Evolutionary conservation across 305 asterid species (phyloP).

Genomic region (Solanum hybrid): DNA sequence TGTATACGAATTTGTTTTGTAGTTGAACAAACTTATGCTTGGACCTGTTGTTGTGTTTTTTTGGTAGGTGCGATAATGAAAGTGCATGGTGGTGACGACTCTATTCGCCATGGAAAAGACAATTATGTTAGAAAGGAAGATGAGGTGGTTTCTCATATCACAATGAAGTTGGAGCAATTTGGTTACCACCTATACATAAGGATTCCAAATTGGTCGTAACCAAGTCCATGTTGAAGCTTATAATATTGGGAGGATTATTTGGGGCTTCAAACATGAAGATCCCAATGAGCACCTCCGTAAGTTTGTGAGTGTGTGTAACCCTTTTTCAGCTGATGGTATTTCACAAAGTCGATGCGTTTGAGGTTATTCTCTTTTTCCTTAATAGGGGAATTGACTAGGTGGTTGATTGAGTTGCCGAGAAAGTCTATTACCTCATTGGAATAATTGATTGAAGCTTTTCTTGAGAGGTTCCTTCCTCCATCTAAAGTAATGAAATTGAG

Average conservation of each 20-base stretch:
- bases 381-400: not conserved
- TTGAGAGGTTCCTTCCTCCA: not conserved
- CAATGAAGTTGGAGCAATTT: not conserved
- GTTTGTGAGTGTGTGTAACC: not conserved
- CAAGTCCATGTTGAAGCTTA: not conserved
- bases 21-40: no score
- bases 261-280: not conserved
- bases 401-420: not conserved
- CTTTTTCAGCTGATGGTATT: not conserved
- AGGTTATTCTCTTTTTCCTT: not conserved
- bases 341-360: not conserved
- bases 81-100: no score
- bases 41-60: no score
- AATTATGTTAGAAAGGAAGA: no score
- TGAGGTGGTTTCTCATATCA: no score
- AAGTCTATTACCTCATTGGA: not conserved
- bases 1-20: no score
- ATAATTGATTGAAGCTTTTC: not conserved
- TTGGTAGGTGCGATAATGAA: no score
- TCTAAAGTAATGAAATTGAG: not conserved
- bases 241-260: not conserved
- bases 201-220: not conserved
- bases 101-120: no score
- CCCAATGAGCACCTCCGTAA: not conserved
- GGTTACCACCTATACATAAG: not conserved